These are phyloP conservation scores for Trifolium subterraneum DNA, from an alignment of 306 rosid species.

Conservation along the genomic window DNA sequence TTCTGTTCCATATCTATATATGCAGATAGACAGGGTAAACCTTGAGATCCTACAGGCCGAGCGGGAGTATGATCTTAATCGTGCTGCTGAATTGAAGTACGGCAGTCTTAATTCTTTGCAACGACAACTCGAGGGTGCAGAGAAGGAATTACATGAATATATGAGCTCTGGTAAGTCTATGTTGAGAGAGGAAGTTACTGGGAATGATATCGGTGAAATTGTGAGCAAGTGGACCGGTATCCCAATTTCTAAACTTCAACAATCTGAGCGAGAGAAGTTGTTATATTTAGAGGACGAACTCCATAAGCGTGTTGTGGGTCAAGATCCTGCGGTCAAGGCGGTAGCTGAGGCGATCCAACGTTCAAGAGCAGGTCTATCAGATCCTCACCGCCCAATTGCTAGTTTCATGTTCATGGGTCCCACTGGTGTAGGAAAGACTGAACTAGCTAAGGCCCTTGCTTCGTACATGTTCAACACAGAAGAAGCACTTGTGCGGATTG, in stretches of 20 bases:
- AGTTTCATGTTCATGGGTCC: slow-evolving; percentile 99
- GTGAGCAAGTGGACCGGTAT: slow-evolving; percentile 99
- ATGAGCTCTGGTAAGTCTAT: slow-evolving; percentile 93
- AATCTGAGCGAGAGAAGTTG: slow-evolving; percentile 87
- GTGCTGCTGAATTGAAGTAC: slow-evolving; percentile 94
- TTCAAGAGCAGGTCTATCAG: slow-evolving; percentile 97
- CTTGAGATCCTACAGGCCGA: slow-evolving; percentile 98
- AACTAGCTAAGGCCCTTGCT: slow-evolving; percentile 96
- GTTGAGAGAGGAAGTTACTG: slow-evolving; percentile 97
- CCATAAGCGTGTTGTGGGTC: slow-evolving; percentile 95
- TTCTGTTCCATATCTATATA: slow-evolving; percentile 25
- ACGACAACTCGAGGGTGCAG: slow-evolving; percentile 79
- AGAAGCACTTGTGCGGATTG: slow-evolving; percentile 96
- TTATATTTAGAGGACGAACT: slow-evolving; percentile 91
- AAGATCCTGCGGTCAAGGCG: slow-evolving; percentile 93
- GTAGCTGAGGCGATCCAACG: slow-evolving; percentile 96
- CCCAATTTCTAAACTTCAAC: slow-evolving; percentile 95
- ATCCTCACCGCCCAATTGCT: slow-evolving; percentile 95
- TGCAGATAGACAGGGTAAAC: slow-evolving; percentile 93
- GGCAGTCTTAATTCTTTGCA: slow-evolving; percentile 94
- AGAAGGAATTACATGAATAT: slow-evolving; percentile 85
- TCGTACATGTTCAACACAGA: slow-evolving; percentile 92
- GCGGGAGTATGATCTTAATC: slow-evolving; percentile 95
- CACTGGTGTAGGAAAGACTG: slow-evolving; percentile 97
- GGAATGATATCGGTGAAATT: slow-evolving; percentile 87